phyloP scores from a whole-genome alignment of 176 grass and related monocot species.

The Hsuehochloa calcarea region DNA sequence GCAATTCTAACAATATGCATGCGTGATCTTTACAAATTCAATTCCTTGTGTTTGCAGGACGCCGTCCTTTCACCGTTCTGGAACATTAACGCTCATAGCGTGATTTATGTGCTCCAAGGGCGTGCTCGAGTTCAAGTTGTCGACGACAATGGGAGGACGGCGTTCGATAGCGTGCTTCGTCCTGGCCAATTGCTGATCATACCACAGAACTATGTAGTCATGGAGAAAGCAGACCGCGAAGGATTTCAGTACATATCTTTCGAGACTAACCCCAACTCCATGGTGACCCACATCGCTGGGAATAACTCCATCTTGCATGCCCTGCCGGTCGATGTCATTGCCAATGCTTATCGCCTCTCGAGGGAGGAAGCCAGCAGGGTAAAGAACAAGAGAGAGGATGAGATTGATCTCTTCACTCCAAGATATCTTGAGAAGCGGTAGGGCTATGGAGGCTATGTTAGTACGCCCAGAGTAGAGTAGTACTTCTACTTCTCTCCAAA shows the following conservation, averaged over 20 bases:
- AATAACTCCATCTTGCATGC: background rate
- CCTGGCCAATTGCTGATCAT: background rate
- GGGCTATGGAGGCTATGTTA: background rate
- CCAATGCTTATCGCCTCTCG: background rate
- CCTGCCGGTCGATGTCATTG: background rate
- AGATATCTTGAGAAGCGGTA: too few species aligned
- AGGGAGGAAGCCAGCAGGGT: background rate
- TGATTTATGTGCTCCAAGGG: background rate
- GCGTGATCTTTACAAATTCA: too few species aligned
- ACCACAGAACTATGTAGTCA: background rate
- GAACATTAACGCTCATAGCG: background rate
- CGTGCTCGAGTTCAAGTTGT: background rate
- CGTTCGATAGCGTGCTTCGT: background rate
- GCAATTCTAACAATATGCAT: too few species aligned
- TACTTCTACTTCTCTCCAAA: too few species aligned
- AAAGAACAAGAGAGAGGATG: background rate
- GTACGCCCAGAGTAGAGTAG: background rate
- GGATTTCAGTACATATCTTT: constrained; percentile 5
- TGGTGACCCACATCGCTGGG: background rate
- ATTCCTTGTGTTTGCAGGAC: too few species aligned
- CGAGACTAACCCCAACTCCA: background rate
- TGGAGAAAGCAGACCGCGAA: background rate
- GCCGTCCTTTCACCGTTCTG: too few species aligned
- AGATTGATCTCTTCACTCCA: too few species aligned
- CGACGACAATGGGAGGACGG: background rate